Evolutionary conservation across 2,329 filamentous ascomycete genomes (phyloP).

Genomic region (Endocalyx cinctus): DNA sequence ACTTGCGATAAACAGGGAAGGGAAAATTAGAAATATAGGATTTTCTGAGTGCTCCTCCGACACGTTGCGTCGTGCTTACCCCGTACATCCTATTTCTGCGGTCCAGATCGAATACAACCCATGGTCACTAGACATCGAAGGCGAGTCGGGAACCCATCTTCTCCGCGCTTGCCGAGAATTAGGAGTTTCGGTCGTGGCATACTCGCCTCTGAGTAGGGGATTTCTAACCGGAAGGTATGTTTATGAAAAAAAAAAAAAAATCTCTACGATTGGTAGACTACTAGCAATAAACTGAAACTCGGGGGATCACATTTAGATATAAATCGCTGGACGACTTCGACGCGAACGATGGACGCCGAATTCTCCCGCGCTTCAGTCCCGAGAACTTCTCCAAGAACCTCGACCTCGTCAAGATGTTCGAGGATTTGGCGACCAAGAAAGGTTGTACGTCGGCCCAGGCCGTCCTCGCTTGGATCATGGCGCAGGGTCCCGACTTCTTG

Average conservation of each 20-base stretch:
- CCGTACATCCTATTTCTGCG: neutral
- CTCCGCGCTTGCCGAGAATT: neutral
- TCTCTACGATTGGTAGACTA: constrained; percentile 46
- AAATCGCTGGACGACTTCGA: constrained; percentile 3
- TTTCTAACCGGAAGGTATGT: neutral
- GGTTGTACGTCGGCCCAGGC: constrained; percentile 55
- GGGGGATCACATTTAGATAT: constrained; percentile 4
- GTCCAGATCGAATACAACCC: neutral
- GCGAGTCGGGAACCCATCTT: neutral
- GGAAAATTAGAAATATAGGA: neutral
- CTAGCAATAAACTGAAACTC: constrained; percentile 34
- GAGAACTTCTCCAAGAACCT: neutral
- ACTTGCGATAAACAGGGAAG: constrained; percentile 10
- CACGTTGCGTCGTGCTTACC: constrained; percentile 48
- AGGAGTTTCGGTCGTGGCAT: neutral
- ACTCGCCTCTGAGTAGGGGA: neutral
- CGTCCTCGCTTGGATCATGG: constrained; percentile 51
- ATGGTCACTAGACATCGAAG: neutral
- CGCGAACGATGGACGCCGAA: constrained; percentile 2
- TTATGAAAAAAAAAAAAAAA: constrained; percentile 15
- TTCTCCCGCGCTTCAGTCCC: neutral
- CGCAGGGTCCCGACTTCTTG: constrained; percentile 35
- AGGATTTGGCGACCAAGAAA: constrained; percentile 33
- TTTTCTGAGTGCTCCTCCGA: constrained; percentile 44
- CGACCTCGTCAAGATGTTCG: constrained; percentile 4